Base-by-base conservation (phyloP, 2,329 filamentous ascomycete genomes). In the Cladosporium colombiae region DNA sequence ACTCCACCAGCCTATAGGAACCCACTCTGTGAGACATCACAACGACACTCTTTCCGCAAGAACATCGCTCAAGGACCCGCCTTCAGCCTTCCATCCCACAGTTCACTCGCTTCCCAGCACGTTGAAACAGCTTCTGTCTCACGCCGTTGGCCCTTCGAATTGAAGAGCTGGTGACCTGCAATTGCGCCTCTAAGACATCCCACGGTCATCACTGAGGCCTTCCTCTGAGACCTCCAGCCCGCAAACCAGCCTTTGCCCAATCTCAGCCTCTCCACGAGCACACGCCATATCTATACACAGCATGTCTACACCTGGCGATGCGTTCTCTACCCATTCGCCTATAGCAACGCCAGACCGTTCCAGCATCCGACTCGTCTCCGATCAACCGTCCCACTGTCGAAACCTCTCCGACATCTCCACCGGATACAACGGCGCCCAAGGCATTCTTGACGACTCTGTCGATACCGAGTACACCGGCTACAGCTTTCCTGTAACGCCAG, bases 341-440 rank as follows among this genome's bases (percentile, higher is more conserved):
- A 31, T 56, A 63, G 50, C 61, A 37, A 63, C 61, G 21, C 61
- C 61, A 46, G 61, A 63, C 35, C 49, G 50, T 56, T 63, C 61
- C 33, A 63, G 61, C 61, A 56, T 63, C 29, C 61, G 61, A 56
- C 61, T 56, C 50, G 50, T 63, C 35, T 49, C 50, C 50, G 61
- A 63, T 27, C 50, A 40, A n/a, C 50, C 61, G 23, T 63, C 61
- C 35, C 49, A 63, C 35, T n/a, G 21, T 31, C 50, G 50, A 25
- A 63, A 52, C 50, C 61, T 63, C 16, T 63, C 61, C 16, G 55
- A 56, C 50, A 65, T 60, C 21, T 68, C 65, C 2, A 73, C 71
- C 25, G 70, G 68, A 56, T 72, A 72, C 62, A 67, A 69, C 60
- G 72, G 71, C 55, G 66, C 68, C 14, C 64, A 68, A 63, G 71